Evolutionary conservation across 1,139 yeast species (phyloP), one percentile per base, ranked within the genome.

Genomic region (Saccharomyces hybrid): DNA sequence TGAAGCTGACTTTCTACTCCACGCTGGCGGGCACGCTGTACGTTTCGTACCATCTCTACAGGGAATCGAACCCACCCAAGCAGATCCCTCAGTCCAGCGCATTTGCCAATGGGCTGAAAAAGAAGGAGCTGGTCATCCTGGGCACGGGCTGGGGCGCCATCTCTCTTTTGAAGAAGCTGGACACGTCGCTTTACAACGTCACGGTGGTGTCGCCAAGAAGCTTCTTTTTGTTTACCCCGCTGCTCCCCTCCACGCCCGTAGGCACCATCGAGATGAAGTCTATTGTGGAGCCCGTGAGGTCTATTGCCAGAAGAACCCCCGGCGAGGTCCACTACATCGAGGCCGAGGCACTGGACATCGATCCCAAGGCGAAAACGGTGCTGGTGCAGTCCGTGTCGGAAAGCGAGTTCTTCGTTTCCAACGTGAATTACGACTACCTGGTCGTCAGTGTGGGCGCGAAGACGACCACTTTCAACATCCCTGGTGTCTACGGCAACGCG

Each of bases 91-190:
- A 83, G 69, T 73, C 81, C 8, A 79, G 83, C n/a, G 71, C 76
- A 34, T 81, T 83, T 62, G 77, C 79, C 52, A 79, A 78, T 63
- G 93, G 93, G 44, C 81, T 87, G 57, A 82, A 85, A 70, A 88
- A 88, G 78, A 91, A 91, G 76, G 89, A 91, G 49, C 75, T 91
- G 67, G 95, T 91, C 55, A 83, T 91, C 60, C 79, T 91, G 64
- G 97, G 98, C 56, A 82, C 96, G 47, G 97, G 97, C 55, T 91
- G 97, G 97, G 97, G 96, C 56, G 81, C 96, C 14, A 83, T 87
- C 52, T 82, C 93, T 2, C 75, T 90, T 62, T 78, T 91, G 72
- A 90, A 89, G 76, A 82, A 85, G 70, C 78, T 91, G 70, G 97
- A 91, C 71, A 86, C 97, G 52, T 76, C 91, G 49, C 75, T 85